phyloP scores from a whole-genome alignment of 73 alveolate genomes.

The Uronychia setigera region DNA sequence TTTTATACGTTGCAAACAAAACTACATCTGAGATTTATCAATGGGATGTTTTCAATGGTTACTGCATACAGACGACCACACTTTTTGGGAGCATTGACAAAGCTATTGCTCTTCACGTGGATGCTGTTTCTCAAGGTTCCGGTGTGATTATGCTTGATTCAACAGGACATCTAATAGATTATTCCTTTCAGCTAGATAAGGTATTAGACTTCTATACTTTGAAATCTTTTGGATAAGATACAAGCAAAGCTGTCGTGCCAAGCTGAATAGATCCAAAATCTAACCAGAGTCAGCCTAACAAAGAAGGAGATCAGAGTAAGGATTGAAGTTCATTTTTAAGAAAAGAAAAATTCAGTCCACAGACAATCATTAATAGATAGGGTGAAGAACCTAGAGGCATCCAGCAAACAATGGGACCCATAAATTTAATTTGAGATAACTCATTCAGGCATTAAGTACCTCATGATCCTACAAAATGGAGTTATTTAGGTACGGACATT shows the following conservation, averaged over 20 bases:
- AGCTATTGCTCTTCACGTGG: neutral
- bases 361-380: neutral
- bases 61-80: neutral
- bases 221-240: no score
- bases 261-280: neutral
- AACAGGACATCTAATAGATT: neutral
- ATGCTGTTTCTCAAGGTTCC: neutral
- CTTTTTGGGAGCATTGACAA: neutral
- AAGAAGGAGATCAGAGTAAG: neutral
- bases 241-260: no score
- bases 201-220: neutral
- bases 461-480: neutral
- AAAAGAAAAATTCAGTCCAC: neutral
- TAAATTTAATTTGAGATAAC: neutral
- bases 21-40: neutral
- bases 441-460: neutral
- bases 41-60: neutral
- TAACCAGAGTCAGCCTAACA: neutral
- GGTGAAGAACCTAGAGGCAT: neutral
- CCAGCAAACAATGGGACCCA: neutral
- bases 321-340: no score
- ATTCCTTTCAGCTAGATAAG: neutral
- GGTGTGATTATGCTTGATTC: neutral
- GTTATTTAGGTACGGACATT: neutral
- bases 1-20: neutral